These are phyloP conservation scores for Sporothrix curviconia DNA, from an alignment of 2,329 filamentous ascomycete genomes.

Conservation along the genomic window DNA sequence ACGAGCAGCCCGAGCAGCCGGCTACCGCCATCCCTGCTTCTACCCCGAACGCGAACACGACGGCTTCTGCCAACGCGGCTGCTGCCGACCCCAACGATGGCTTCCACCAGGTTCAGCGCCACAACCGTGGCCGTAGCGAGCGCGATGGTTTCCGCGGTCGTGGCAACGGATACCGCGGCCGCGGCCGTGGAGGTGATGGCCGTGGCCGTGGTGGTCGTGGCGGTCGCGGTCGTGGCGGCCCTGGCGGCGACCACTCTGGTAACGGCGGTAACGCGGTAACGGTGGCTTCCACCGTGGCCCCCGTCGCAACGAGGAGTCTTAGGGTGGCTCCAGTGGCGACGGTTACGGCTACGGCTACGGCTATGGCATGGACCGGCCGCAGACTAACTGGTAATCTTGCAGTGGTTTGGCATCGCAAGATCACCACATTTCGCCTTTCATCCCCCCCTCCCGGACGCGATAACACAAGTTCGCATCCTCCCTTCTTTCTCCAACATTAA, in stretches of 20 bases:
- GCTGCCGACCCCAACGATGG: conserved; percentile 51
- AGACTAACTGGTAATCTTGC: not conserved
- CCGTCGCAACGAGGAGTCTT: conserved; percentile 14
- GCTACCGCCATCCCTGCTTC: conserved; percentile 24
- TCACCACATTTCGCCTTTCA: not conserved
- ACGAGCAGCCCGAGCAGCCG: conserved; percentile 61
- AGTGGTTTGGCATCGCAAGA: not conserved
- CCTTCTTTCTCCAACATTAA: too few relatives aligned
- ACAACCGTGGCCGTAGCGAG: conserved; percentile 50
- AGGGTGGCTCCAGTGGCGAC: not conserved
- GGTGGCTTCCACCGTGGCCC: conserved; percentile 6
- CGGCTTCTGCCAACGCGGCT: conserved; percentile 27
- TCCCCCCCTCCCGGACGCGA: too few relatives aligned
- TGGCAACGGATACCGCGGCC: conserved; percentile 44
- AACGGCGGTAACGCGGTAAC: not conserved
- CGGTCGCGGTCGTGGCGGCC: too few relatives aligned
- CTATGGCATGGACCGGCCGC: not conserved
- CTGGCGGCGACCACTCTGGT: not conserved
- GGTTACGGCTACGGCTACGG: not conserved
- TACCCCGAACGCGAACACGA: not conserved
- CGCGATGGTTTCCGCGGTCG: conserved; percentile 46
- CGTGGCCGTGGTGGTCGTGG: too few relatives aligned
- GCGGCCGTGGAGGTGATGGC: conserved; percentile 19
- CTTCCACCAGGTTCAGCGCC: conserved; percentile 63
- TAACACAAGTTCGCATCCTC: too few relatives aligned